Evolutionary conservation across 805 yeast genomes (phyloP).

Genomic region (Monosporozyma unispora): DNA sequence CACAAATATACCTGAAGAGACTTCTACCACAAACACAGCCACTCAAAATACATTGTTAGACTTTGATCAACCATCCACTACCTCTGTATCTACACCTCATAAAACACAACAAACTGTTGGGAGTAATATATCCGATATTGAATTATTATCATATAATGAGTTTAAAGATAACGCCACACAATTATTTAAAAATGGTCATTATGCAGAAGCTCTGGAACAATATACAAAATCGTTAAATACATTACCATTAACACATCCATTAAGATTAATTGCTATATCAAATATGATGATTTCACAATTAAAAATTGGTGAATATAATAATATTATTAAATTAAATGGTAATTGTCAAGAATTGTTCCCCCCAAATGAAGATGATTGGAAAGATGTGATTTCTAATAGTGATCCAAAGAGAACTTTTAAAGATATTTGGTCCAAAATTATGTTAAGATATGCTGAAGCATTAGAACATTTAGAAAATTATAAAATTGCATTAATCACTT

Average conservation of each 20-base stretch:
- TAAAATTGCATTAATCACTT: slow-evolving; percentile 50
- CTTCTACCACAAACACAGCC: neutral
- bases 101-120: neutral
- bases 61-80: neutral
- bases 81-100: neutral
- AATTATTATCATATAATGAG: slow-evolving; percentile 34
- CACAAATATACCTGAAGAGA: neutral
- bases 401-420: slow-evolving; percentile 28
- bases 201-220: slow-evolving; percentile 48
- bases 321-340: slow-evolving; percentile 25
- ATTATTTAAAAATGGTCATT: slow-evolving; percentile 77
- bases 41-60: neutral
- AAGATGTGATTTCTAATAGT: slow-evolving; percentile 37
- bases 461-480: slow-evolving; percentile 71
- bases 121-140: slow-evolving; percentile 20
- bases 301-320: slow-evolving; percentile 59
- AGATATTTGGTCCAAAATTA: slow-evolving; percentile 66
- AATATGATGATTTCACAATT: slow-evolving; percentile 62
- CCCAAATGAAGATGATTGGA: slow-evolving; percentile 28
- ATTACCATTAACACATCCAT: slow-evolving; percentile 56
- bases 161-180: slow-evolving; percentile 49
- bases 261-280: slow-evolving; percentile 59
- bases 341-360: slow-evolving; percentile 30
- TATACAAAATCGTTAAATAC: slow-evolving; percentile 49
- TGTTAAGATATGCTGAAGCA: slow-evolving; percentile 70